These are phyloP conservation scores for Penicillium cataractarum DNA, from an alignment of 495 filamentous ascomycete species.

Conservation along the genomic window DNA sequence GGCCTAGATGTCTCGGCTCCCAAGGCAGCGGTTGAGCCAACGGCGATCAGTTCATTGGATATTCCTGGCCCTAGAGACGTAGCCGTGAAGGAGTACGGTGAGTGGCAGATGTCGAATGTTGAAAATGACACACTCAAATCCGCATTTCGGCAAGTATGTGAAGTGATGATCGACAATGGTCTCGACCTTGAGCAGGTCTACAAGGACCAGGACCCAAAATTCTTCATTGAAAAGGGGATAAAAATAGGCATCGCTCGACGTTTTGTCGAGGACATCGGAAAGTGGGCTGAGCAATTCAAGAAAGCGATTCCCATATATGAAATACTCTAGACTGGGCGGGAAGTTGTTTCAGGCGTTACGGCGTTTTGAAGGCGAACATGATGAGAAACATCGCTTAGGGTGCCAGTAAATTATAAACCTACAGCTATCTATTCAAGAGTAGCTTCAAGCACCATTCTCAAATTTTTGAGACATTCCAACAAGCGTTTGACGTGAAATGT, in stretches of 20 bases:
- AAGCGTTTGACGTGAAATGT: too few relatives aligned
- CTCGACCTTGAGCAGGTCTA: constrained; percentile 34
- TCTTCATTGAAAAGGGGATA: constrained; percentile 25
- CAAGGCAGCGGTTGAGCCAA: too few relatives aligned
- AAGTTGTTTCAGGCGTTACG: constrained; percentile 13
- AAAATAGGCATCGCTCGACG: constrained; percentile 23
- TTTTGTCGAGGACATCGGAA: constrained; percentile 23
- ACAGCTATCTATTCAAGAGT: too few relatives aligned
- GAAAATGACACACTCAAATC: constrained; percentile 19
- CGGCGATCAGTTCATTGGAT: background rate
- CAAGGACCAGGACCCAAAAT: constrained; percentile 28
- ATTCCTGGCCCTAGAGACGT: constrained; percentile 19
- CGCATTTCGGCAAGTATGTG: constrained; percentile 23
- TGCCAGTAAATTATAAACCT: too few relatives aligned
- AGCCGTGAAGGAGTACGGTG: constrained; percentile 27
- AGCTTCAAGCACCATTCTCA: too few relatives aligned
- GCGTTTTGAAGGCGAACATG: too few relatives aligned
- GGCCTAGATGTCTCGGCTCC: too few relatives aligned
- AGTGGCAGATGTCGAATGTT: constrained; percentile 28
- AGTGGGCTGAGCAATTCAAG: constrained; percentile 24
- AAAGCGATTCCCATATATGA: background rate
- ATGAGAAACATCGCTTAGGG: too few relatives aligned
- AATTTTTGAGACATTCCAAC: too few relatives aligned
- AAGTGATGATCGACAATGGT: constrained; percentile 22
- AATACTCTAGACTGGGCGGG: constrained; percentile 18